Evolutionary conservation across 2,329 filamentous ascomycete species (phyloP), one percentile per base, ranked within the genome.

Genomic region (Penicillium sp.): DNA sequence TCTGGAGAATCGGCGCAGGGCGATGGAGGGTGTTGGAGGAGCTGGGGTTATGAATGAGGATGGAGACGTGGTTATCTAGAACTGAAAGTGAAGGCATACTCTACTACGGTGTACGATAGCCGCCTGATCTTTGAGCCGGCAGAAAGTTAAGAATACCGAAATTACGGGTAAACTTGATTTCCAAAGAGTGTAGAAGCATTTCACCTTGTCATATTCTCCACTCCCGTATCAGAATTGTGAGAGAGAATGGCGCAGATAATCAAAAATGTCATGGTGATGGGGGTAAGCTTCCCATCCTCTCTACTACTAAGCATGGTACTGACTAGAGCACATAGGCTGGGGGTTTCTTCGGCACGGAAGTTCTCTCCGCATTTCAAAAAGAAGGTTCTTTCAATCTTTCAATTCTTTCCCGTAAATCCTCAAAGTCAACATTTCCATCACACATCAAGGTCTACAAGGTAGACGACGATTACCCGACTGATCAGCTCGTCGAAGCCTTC

Each of bases 1-100:
- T 79, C 58, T 78, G 22, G 74, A 77, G 62, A 69, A 69, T 48
- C 62, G 67, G 41, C 63, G 70, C 49, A 62, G 54, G 52, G 55
- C 57, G 35, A 55, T 55, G 46, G 63, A 67, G 7, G 55, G 51
- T 15, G 9, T 48, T 20, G 27, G 43, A n/a, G n/a, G n/a, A n/a
- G n/a, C n/a, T 35, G 22, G 41, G 12, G 9, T 6, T 25, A 15
- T 4, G 6, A 20, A 9, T 7, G 25, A 29, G 15, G 42, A 44
- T 18, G 42, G 42, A n/a, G 42, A 44, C 15, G 9, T 27, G 15
- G 3, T 44, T n/a, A n/a, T 18, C 11, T 44, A 44, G 15, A 44
- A 15, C 15, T n/a, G 3, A 29, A 4, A 12, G 3, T 4, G 27
- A 29, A 4, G 4, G 27, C 27, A 29, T 29, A n/a, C n/a, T n/a